These are phyloP conservation scores for Cutaneotrichosporon sp. DNA, from an alignment of 1,284 basidiomycete species.

Conservation along the genomic window DNA sequence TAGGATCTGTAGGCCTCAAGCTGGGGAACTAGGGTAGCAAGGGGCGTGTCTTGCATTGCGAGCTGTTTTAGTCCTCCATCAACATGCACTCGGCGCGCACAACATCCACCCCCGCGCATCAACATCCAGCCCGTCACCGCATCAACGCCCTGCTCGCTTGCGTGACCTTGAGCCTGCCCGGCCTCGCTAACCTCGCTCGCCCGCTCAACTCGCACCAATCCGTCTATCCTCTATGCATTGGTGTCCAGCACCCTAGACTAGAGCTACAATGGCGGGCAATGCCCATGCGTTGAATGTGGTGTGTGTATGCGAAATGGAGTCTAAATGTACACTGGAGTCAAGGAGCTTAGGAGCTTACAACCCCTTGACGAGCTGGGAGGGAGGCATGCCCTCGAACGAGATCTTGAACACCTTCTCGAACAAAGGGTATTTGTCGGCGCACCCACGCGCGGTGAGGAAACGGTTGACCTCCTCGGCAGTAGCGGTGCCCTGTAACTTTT, in stretches of 20 bases:
- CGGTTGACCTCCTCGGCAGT: slow-evolving; percentile 58
- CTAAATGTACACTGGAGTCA: not conserved
- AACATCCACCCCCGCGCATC: too few relatives aligned
- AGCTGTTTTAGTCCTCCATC: too few relatives aligned
- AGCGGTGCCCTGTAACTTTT: slow-evolving; percentile 60
- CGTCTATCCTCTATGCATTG: not conserved
- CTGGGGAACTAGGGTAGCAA: too few relatives aligned
- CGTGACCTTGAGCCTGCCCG: too few relatives aligned
- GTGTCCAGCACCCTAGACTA: not conserved
- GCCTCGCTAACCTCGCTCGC: too few relatives aligned
- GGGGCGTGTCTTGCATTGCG: too few relatives aligned
- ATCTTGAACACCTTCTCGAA: slow-evolving; percentile 59
- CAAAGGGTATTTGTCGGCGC: slow-evolving; percentile 56
- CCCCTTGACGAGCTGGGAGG: slow-evolving; percentile 43
- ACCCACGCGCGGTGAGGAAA: slow-evolving; percentile 56
- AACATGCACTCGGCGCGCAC: too few relatives aligned
- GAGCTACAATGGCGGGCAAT: not conserved
- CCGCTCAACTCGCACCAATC: too few relatives aligned
- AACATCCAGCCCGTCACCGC: too few relatives aligned
- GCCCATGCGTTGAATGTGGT: slow-evolving; percentile 4
- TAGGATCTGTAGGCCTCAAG: too few relatives aligned
- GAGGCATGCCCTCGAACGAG: slow-evolving; percentile 50
- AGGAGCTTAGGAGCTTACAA: slow-evolving; percentile 32
- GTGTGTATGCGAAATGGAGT: not conserved
- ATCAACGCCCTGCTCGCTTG: too few relatives aligned